Evolutionary conservation across 768 basidiomycete species (phyloP).

Genomic region (Tephrocybe sp.): DNA sequence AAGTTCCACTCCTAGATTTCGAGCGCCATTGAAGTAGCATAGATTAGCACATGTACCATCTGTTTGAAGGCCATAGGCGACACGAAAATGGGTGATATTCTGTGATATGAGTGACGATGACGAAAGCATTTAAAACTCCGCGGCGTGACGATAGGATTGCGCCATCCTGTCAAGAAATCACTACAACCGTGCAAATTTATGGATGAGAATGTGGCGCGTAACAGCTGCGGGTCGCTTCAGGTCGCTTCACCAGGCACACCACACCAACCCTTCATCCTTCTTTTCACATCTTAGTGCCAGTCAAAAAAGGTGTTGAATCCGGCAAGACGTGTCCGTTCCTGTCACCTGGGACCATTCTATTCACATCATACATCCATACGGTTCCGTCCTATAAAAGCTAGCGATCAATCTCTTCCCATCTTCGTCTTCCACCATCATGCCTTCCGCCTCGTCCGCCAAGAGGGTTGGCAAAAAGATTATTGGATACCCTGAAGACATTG

Average conservation of each 20-base stretch:
- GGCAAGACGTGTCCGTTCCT: background rate
- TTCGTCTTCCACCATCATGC: slow-evolving; percentile 14
- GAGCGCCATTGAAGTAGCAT: too few relatives aligned
- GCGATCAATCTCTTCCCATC: background rate
- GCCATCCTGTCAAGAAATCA: slow-evolving; percentile 25
- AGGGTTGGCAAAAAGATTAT: slow-evolving; percentile 57
- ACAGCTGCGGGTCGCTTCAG: background rate
- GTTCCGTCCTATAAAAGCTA: slow-evolving; percentile 4
- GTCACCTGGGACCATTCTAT: background rate
- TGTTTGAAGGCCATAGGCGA: too few relatives aligned
- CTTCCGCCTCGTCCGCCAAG: slow-evolving; percentile 34
- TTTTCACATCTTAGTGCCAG: background rate
- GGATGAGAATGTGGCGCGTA: slow-evolving; percentile 10
- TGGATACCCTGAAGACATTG: slow-evolving; percentile 56
- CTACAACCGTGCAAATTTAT: slow-evolving; percentile 27
- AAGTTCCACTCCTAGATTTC: too few relatives aligned
- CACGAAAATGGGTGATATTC: too few relatives aligned
- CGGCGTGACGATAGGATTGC: slow-evolving; percentile 20
- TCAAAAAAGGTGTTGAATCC: background rate
- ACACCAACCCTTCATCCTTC: background rate
- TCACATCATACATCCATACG: background rate
- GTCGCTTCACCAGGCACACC: background rate
- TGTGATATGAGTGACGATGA: background rate
- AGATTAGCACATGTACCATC: too few relatives aligned
- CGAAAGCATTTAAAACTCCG: slow-evolving; percentile 12